Conservation (phyloP, 371 early-diverging fungal genomes). For the Rhizopus stolonifer region DNA sequence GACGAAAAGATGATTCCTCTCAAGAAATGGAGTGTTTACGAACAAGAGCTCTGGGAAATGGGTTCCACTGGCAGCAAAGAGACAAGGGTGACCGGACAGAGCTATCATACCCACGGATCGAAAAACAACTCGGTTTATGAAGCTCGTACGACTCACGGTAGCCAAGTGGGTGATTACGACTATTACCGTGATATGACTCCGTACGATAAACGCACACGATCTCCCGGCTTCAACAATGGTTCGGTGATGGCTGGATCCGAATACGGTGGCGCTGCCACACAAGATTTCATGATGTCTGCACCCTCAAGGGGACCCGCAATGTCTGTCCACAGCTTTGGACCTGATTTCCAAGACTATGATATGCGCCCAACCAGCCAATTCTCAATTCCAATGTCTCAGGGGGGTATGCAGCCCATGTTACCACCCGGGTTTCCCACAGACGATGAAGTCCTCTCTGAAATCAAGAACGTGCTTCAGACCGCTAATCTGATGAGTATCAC, state of each 20-base stretch:
- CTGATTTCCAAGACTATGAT: conserved; percentile 17
- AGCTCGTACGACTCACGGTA: conserved; percentile 44
- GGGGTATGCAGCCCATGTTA: conserved; percentile 31
- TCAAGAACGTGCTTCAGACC: conserved; percentile 76
- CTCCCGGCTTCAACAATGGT: conserved; percentile 33
- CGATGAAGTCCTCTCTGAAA: conserved; percentile 80
- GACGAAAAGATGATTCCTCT: conserved; percentile 87
- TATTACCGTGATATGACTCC: conserved; percentile 48
- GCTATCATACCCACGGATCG: conserved; percentile 32
- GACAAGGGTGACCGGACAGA: conserved; percentile 48
- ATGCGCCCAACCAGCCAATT: conserved; percentile 38
- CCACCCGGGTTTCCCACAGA: conserved; percentile 72
- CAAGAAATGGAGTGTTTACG: conserved; percentile 93
- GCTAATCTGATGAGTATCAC: conserved; percentile 81
- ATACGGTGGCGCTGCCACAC: conserved; percentile 33
- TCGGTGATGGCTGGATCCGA: conserved; percentile 32
- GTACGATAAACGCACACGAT: conserved; percentile 27
- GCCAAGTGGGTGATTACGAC: conserved; percentile 50
- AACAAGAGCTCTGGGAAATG: conserved; percentile 80
- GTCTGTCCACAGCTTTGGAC: conserved; percentile 45
- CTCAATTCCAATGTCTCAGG: conserved; percentile 38
- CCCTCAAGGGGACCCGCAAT: conserved; percentile 25
- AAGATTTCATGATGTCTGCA: conserved; percentile 28
- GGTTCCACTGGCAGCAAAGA: conserved; percentile 59
- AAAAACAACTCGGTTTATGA: conserved; percentile 36